phyloP scores from a whole-genome alignment of 1,284 basidiomycete genomes.

The Ganoderma sinense region DNA sequence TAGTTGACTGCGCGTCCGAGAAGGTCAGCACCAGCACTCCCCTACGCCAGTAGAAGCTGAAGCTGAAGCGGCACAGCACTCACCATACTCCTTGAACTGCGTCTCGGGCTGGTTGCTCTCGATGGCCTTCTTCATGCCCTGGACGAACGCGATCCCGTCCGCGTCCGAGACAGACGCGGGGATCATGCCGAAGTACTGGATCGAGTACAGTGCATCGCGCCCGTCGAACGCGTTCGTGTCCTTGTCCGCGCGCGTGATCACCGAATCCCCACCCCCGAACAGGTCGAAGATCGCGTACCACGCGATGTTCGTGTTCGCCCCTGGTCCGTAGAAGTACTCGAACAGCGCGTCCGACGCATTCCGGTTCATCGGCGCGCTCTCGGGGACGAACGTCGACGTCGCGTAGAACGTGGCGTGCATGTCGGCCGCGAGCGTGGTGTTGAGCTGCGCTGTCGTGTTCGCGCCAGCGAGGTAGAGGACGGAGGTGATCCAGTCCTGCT shows the following conservation, averaged over 20 bases:
- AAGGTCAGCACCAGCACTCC: no score
- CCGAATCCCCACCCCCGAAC: constrained; percentile 17
- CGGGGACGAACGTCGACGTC: constrained; percentile 18
- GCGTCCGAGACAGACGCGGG: constrained; percentile 13
- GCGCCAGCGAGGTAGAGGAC: constrained; percentile 20
- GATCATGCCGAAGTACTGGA: constrained; percentile 24
- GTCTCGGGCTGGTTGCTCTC: constrained; percentile 16
- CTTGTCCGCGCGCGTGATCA: not conserved
- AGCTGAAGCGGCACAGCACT: not conserved
- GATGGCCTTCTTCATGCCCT: constrained; percentile 14
- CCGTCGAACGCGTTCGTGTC: constrained; percentile 18
- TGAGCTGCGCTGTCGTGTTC: constrained; percentile 3
- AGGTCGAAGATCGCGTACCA: constrained; percentile 21
- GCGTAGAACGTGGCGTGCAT: constrained; percentile 18
- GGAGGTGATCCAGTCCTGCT: constrained; percentile 19
- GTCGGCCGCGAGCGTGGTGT: constrained; percentile 14
- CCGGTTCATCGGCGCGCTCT: constrained; percentile 4
- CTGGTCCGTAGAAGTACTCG: constrained; percentile 17
- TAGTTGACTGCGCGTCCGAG: constrained; percentile 10
- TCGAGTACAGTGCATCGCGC: constrained; percentile 20
- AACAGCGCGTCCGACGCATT: constrained; percentile 15
- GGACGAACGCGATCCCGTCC: constrained; percentile 19
- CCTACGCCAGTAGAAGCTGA: no score
- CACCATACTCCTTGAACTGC: constrained; percentile 17
- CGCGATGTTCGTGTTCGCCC: not conserved